phyloP scores from a whole-genome alignment of 345 rosid species.

The Hypericum perforatum region DNA sequence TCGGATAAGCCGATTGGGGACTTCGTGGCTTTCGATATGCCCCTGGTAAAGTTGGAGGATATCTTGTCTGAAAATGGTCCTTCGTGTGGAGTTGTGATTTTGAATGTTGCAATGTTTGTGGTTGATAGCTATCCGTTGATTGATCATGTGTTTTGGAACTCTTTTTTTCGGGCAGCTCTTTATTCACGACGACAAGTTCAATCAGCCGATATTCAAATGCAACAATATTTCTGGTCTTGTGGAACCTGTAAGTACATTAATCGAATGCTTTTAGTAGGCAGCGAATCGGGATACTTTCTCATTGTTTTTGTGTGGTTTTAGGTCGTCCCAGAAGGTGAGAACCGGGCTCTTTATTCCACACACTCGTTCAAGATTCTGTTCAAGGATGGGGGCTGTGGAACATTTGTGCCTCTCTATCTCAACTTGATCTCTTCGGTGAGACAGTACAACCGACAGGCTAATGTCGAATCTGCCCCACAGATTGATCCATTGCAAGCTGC shows the following conservation, averaged over 20 bases:
- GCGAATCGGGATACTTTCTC: background rate
- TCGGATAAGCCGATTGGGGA: no score
- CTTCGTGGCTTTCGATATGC: no score
- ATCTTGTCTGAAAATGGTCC: no score
- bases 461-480: constrained; percentile 30
- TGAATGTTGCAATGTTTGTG: no score
- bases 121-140: no score
- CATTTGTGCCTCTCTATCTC: constrained; percentile 78
- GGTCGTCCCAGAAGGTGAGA: constrained; percentile 55
- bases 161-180: constrained; percentile 48
- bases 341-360: constrained; percentile 72
- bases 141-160: constrained; percentile 2
- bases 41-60: no score
- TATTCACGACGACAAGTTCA: constrained; percentile 72
- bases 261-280: background rate
- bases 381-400: constrained; percentile 96
- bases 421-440: constrained; percentile 77
- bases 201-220: constrained; percentile 91
- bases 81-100: no score
- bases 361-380: constrained; percentile 81
- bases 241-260: constrained; percentile 68
- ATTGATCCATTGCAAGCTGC: constrained; percentile 83
- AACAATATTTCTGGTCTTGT: constrained; percentile 83
- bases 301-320: background rate
- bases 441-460: constrained; percentile 48